Base-by-base conservation (phyloP, 768 basidiomycete species). In the Tricholoma saponaceum region DNA sequence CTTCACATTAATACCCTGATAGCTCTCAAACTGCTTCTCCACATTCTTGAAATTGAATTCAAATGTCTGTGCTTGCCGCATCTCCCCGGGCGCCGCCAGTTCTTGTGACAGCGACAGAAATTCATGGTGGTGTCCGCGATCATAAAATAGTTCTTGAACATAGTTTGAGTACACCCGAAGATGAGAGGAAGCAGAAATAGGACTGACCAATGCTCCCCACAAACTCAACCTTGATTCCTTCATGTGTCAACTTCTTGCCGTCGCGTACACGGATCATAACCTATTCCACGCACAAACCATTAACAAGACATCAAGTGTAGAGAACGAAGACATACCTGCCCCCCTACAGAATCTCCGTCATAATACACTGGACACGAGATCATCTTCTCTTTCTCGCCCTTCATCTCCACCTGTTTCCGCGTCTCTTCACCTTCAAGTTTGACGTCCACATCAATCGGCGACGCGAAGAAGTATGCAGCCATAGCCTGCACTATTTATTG, bases 21-120 rank as follows among this genome's bases (percentile, higher is more conserved):
- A 98, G 64, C 90, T 92, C 78, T 98, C 96, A 63, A 91, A 98
- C 70, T 98, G 95, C 78, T 99, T 98, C 84, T 99, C 97, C 39
- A 99, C 91, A 67, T 96, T 99, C 81, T 98, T 98, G 83, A 99
- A 98, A 66, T 86, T 83, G 73, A 99, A 98, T 54, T 98, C 95
- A 64, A 87, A 97, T 8, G 94, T 93, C 73, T 98, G 95, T 0
- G 95, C 95, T 67, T 93, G 89, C 44, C 97, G 84, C 87, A 99
- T 87, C 68, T 99, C 97, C 32, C 94, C 95, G n/a, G 94, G 94
- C 0, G 92, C 87, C 2, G 95, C 94, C 23, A 98, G 79, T 67
- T 98, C 96, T 74, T 98, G 94, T 0, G 94, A 92, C 65, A 98
- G 74, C 6, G 96, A 97, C 9, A 98, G 78, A 72, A 98, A 98